Evolutionary conservation across 108 stramenopile species (phyloP), one percentile per base, ranked within the genome.

Genomic region (Thalassiosira profunda): DNA sequence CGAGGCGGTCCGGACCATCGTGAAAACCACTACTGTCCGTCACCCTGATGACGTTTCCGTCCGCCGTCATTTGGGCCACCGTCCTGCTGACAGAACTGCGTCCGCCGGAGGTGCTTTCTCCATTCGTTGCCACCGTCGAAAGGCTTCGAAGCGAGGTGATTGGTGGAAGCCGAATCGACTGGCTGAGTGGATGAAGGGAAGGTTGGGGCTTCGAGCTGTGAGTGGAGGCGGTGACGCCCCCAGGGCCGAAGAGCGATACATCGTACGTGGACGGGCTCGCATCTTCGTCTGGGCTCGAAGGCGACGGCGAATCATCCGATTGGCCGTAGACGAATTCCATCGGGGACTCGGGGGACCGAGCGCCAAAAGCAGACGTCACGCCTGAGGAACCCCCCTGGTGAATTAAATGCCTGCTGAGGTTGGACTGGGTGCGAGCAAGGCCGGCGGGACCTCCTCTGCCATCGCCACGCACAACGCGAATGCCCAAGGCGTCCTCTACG

Each of bases 321-420:
- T n/a, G n/a, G n/a, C n/a, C n/a, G n/a, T n/a, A n/a, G n/a, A 90
- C 72, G 52, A 74, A 87, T 40, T 94, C 93, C 85, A 90, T 90
- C 10, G 88, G 79, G n/a, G 38, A 15, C 29, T 43, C 34, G 30
- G 42, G 57, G 23, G 48, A 41, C 11, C 69, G 58, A 28, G 56
- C 65, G 1, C 45, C 35, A 72, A 34, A 53, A 65, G 43, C 1
- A 34, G 43, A 17, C 8, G 35, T 24, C 7, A 74, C 57, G 49
- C 85, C 88, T 25, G 86, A 85, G 11, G 82, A 84, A 53, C 36
- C 77, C 29, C 65, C 70, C 67, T 93, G 91, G 28, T 75, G 67
- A n/a, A n/a, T n/a, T n/a, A n/a, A n/a, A n/a, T n/a, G n/a, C n/a
- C n/a, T n/a, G n/a, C n/a, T n/a, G n/a, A n/a, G n/a, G n/a, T n/a